Conservation (phyloP, 75 land plant species). For the Cunninghamia lanceolata region DNA sequence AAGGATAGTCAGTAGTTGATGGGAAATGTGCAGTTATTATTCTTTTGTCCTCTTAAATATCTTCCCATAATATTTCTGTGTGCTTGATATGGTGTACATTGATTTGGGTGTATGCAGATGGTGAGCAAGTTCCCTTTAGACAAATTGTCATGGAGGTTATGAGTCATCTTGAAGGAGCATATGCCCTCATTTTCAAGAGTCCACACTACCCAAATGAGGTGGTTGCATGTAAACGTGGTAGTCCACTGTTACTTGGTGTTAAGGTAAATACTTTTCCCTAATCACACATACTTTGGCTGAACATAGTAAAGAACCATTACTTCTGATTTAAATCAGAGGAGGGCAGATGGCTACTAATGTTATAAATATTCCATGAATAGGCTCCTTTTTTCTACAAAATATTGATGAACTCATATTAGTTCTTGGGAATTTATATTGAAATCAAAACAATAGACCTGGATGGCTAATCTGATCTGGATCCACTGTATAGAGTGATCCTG, state of each 20-base stretch:
- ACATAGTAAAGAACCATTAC: background rate
- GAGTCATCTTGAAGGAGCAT: slow-evolving; percentile 98
- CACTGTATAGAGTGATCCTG: background rate
- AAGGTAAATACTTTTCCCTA: slow-evolving; percentile 58
- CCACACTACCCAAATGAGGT: slow-evolving; percentile 95
- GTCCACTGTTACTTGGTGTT: slow-evolving; percentile 91
- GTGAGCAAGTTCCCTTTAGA: slow-evolving; percentile 64
- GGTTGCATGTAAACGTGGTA: slow-evolving; percentile 97
- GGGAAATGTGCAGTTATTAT: background rate
- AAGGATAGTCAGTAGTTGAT: background rate
- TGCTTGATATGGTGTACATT: background rate
- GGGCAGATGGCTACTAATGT: background rate
- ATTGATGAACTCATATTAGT: background rate
- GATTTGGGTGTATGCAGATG: slow-evolving; percentile 34
- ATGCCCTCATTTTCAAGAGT: slow-evolving; percentile 97
- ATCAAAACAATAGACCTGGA: background rate
- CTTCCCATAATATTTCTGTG: background rate
- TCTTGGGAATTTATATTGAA: background rate
- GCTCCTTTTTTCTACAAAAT: background rate
- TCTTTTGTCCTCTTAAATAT: background rate
- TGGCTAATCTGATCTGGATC: background rate
- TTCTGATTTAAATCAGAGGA: background rate
- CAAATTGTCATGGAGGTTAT: slow-evolving; percentile 98
- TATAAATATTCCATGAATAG: background rate
- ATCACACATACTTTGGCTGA: background rate